These are phyloP conservation scores for Leucocoprinus leucothites DNA, from an alignment of 768 basidiomycete species.

Conservation along the genomic window DNA sequence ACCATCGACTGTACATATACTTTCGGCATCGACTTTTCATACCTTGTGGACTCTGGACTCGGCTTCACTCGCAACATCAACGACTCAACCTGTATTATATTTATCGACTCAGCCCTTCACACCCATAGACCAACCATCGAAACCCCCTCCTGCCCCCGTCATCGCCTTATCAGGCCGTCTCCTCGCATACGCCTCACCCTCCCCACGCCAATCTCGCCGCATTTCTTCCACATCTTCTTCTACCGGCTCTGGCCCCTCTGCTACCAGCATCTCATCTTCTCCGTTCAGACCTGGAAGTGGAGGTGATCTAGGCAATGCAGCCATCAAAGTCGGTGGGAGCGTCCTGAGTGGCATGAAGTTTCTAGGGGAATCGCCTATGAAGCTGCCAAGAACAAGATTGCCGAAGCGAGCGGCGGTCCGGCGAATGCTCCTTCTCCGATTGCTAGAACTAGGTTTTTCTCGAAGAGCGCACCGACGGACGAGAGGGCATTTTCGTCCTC, in stretches of 20 bases:
- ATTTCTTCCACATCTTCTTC: conserved; percentile 4
- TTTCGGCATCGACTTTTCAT: conserved; percentile 52
- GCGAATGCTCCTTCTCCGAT: too few species aligned
- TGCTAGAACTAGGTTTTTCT: conserved; percentile 40
- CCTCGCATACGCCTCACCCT: conserved; percentile 48
- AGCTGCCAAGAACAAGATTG: conserved; percentile 40
- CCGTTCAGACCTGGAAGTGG: conserved; percentile 29
- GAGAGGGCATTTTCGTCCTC: conserved; percentile 14
- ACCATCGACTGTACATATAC: conserved; percentile 52
- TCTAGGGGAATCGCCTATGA: conserved; percentile 59
- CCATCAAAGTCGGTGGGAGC: conserved; percentile 56
- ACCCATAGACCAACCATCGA: conserved; percentile 3
- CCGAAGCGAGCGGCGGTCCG: conserved; percentile 16
- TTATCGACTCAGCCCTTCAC: conserved; percentile 10
- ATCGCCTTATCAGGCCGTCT: conserved; percentile 63
- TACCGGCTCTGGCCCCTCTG: conserved; percentile 15
- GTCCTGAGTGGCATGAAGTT: conserved; percentile 64
- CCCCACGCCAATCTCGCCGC: conserved; percentile 12
- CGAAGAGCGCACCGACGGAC: conserved; percentile 57
- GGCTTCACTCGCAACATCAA: conserved; percentile 42
- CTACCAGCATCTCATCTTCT: conserved; percentile 17
- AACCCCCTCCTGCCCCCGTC: conserved; percentile 36
- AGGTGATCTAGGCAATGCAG: conserved; percentile 50
- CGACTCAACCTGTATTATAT: conserved; percentile 27
- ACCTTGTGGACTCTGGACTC: conserved; percentile 48